phyloP scores from a whole-genome alignment of 805 yeast species.

The Pichia californica region DNA sequence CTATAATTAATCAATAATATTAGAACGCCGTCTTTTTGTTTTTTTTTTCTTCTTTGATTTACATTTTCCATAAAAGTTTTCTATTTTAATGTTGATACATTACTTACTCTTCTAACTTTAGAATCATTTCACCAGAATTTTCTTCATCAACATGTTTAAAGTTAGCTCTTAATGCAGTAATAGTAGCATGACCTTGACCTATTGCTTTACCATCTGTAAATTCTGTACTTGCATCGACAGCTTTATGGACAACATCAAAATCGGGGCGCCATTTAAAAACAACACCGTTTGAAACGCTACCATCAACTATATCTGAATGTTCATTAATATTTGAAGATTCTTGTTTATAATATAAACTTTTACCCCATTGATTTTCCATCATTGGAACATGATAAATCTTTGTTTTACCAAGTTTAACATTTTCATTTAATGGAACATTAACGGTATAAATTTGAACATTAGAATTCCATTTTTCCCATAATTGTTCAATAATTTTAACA shows the following conservation, averaged over 20 bases:
- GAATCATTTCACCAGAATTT: slow-evolving; percentile 48
- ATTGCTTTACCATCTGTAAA: slow-evolving; percentile 69
- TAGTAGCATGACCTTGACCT: slow-evolving; percentile 53
- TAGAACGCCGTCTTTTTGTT: too few relatives aligned
- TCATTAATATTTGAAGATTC: slow-evolving; percentile 14
- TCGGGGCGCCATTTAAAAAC: slow-evolving; percentile 81
- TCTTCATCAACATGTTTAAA: slow-evolving; percentile 49
- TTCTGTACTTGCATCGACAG: slow-evolving; percentile 35
- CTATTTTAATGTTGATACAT: not conserved
- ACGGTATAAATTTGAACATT: slow-evolving; percentile 71
- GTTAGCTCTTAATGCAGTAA: slow-evolving; percentile 67
- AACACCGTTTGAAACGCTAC: slow-evolving; percentile 34
- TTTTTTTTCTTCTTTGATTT: too few relatives aligned
- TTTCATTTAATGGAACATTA: slow-evolving; percentile 69
- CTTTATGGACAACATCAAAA: slow-evolving; percentile 58
- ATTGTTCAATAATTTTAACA: slow-evolving; percentile 53
- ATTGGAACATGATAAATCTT: slow-evolving; percentile 72
- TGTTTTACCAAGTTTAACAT: slow-evolving; percentile 47
- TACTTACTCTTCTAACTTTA: slow-evolving; percentile 20
- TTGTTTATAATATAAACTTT: slow-evolving; percentile 18
- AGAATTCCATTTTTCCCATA: slow-evolving; percentile 52
- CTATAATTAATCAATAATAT: too few relatives aligned
- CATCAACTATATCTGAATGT: slow-evolving; percentile 41
- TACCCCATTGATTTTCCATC: slow-evolving; percentile 70
- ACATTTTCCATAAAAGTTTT: not conserved